These are phyloP conservation scores for Westerdykella ornata DNA, from an alignment of 2,329 filamentous ascomycete genomes.

Conservation along the genomic window DNA sequence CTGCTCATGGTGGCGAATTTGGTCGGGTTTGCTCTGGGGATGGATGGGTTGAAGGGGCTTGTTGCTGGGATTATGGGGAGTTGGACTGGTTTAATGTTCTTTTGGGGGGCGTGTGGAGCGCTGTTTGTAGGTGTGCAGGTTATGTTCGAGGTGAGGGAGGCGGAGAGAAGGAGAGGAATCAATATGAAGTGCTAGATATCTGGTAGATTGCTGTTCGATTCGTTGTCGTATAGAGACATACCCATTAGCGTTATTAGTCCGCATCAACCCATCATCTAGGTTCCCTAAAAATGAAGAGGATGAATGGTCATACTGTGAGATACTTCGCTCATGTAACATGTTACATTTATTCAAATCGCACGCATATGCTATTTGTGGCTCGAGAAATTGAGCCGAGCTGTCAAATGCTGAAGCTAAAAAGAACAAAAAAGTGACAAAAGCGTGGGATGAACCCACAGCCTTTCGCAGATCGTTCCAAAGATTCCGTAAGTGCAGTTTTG, in stretches of 20 bases:
- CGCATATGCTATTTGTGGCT: too few relatives aligned
- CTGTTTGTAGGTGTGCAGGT: conserved; percentile 82
- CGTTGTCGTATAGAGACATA: too few relatives aligned
- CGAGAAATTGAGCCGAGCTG: too few relatives aligned
- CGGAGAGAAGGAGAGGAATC: conserved; percentile 75
- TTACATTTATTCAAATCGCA: too few relatives aligned
- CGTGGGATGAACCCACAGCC: conserved; percentile 42
- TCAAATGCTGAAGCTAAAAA: conserved; percentile 8
- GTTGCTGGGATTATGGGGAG: conserved; percentile 68
- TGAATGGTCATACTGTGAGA: too few relatives aligned
- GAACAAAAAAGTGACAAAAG: conserved; percentile 22
- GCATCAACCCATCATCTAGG: too few relatives aligned
- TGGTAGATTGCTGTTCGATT: too few relatives aligned
- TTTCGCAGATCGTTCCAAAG: conserved; percentile 46
- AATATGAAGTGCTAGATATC: conserved; percentile 64
- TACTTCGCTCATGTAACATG: too few relatives aligned
- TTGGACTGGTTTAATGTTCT: conserved; percentile 67
- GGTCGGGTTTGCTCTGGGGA: conserved; percentile 85
- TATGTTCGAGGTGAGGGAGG: conserved; percentile 93
- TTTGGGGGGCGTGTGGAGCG: conserved; percentile 62
- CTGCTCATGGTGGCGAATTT: conserved; percentile 97
- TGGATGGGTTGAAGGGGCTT: conserved; percentile 78
- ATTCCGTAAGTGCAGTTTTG: conserved; percentile 52
- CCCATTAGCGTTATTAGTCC: too few relatives aligned
- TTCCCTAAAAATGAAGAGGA: too few relatives aligned